Base-by-base conservation (phyloP, 306 rosid species). In the Lagenaria siceraria region DNA sequence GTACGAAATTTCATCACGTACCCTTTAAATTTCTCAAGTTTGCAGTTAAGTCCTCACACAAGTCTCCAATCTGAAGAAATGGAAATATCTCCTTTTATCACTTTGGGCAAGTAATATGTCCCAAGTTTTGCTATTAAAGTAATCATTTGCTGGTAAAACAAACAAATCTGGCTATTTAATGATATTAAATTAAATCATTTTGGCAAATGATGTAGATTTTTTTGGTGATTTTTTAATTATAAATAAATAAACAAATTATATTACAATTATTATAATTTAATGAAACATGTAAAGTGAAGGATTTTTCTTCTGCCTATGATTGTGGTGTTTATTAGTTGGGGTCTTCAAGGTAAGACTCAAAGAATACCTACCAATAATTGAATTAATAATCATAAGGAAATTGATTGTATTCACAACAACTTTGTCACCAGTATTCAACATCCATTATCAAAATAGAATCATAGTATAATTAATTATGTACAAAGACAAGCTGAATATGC, bases 21-120 rank as follows among this genome's bases (percentile, higher is more conserved):
- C 22, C 74, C 76, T 19, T 42, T 25, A 25, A 70, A 42, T 7
- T 46, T 46, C 58, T 14, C 10, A 46, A 15, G 10, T 43, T 70
- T 70, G 76, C 76, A 70, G 56, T 25, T 8, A 43, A 46, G 76
- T 42, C 76, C 76, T 70, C 58, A 46, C 56, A n/a, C 27, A 36
- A 65, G 15, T n/a, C 51, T 36, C 49, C 70, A 31, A 63, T 33
- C 4, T 17, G 24, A 63, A 33, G 70, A 21, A 63, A 33, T 17
- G 3, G 43, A 29, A 61, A 61, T 15, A 25, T 25, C 66, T 17
- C 1, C 4, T 31, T 63, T 17, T 31, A 33, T 63, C n/a, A 63
- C n/a, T 65, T 65, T 65, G 73, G 73, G 51, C 29, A 65, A 65
- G 18, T 35, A 69, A 40, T 69, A 40, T 69, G 6, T 22, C 55